Base-by-base conservation (phyloP, 257 asterid genomes). In the Plantago elongata region DNA sequence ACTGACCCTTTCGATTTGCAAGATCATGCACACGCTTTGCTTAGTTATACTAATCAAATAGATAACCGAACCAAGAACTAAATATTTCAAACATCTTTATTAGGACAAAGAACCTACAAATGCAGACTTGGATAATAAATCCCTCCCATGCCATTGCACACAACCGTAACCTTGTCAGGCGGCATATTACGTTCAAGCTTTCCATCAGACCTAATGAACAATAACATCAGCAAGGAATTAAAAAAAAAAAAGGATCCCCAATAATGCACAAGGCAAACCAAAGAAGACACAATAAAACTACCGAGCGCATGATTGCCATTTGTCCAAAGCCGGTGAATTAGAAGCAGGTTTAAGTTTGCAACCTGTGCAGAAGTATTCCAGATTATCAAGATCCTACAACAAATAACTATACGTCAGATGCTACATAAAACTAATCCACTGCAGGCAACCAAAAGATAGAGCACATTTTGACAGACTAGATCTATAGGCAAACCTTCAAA, bases 61-160 rank as follows among this genome's bases (percentile, higher is more conserved):
- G 14, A 18, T 29, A 52, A 29, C 52, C 12, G 12, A 44, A 29
- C 52, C 12, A 9, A 44, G 4, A n/a, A 27, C 30, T 6, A 49
- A 69, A 17, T 40, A 27, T 48, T 30, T 18, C 9, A 57, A 58
- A 27, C 18, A 34, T 12, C 51, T 40, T 57, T 49, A 63, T 46
- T 17, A 17, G 43, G 68, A 62, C 51, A 59, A 50, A 11, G 62
- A 70, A 70, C 97, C 76, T 82, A 93, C 99, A 83, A 70, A 74
- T 89, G 99, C 55, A 87, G 86, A 66, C 79, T 77, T 60, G 95
- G 81, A 78, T 51, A 79, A 64, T 93, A 93, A 61, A 73, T 70
- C 78, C 81, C 99, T 77, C 82, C 94, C 61, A 89, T 64, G 27
- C 88, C 84, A 78, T 78, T 69, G 83, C 99, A 93, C 73, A 89